A percentile compares a stretch with the other conserved stretches of the same genome.
Conservation (phyloP, 2,329 filamentous ascomycete species). For the Colletotrichum lini region DNA sequence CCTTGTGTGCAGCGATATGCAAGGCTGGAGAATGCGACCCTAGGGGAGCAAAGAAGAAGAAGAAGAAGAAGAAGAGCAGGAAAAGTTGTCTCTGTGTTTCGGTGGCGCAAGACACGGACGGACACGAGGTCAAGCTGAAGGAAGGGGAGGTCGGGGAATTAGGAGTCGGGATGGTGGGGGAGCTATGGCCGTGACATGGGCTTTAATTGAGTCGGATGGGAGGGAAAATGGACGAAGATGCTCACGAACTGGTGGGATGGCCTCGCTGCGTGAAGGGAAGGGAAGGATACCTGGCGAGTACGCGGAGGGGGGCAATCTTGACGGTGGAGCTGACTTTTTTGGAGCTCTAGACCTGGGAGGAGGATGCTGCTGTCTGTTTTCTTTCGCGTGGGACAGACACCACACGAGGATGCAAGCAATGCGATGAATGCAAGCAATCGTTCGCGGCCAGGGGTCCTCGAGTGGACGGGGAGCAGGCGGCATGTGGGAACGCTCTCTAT, state of each 20-base stretch:
- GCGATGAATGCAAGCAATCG: conserved; percentile 12
- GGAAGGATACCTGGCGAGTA: background rate
- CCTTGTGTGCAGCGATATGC: conserved; percentile 21
- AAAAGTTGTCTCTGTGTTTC: background rate
- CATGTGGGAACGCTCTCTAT: conserved; percentile 20
- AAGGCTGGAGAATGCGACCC: conserved; percentile 27
- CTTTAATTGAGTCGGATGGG: conserved; percentile 11
- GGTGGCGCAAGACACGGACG: background rate
- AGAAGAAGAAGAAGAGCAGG: background rate
- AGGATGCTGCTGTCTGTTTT: background rate
- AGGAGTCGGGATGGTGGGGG: background rate
- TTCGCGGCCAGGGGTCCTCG: background rate
- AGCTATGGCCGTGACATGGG: conserved; percentile 13
- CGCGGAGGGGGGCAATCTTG: background rate
- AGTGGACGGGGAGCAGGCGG: conserved; percentile 35
- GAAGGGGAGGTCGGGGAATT: background rate
- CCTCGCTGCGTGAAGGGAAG: background rate
- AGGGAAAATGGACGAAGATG: background rate
- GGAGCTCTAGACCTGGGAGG: too few species aligned
- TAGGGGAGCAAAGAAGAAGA: background rate
- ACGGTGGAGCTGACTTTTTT: background rate
- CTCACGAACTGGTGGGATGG: conserved; percentile 22
- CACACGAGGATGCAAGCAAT: conserved; percentile 7
- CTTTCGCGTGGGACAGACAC: background rate
- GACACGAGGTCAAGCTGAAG: background rate